Evolutionary conservation across 108 stramenopile genomes (phyloP).

Genomic region (Cyclostephanos tholiformis): DNA sequence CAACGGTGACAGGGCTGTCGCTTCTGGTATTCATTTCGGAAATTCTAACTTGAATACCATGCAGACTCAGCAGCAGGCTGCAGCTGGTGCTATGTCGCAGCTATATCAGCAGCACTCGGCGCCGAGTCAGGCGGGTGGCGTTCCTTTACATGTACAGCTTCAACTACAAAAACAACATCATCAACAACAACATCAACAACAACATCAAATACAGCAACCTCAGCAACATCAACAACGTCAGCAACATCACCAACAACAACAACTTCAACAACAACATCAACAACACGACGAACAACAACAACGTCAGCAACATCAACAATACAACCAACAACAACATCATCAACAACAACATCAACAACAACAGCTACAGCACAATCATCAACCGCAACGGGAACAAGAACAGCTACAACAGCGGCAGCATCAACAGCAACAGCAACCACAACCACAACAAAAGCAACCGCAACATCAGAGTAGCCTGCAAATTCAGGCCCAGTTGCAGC

Average conservation of each 20-base stretch:
- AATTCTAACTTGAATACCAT: neutral
- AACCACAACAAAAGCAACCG: neutral
- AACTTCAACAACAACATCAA: slow-evolving; percentile 16
- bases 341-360: slow-evolving; percentile 25
- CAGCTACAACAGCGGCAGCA: slow-evolving; percentile 3
- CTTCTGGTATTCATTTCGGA: neutral
- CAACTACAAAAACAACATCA: too few relatives aligned
- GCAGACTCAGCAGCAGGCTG: neutral
- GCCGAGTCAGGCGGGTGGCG: neutral
- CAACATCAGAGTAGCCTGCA: neutral
- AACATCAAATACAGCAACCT: neutral
- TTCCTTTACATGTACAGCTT: neutral
- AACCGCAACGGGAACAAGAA: slow-evolving; percentile 21
- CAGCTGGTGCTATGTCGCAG: neutral
- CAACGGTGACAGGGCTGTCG: neutral
- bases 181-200: too few relatives aligned
- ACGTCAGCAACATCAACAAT: slow-evolving; percentile 9
- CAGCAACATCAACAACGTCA: slow-evolving; percentile 26
- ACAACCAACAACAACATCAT: slow-evolving; percentile 9
- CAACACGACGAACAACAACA: slow-evolving; percentile 14
- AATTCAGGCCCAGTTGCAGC: slow-evolving; percentile 1
- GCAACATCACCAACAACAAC: neutral
- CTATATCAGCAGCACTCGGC: neutral
- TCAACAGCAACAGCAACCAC: slow-evolving; percentile 13
- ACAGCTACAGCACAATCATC: neutral